Evolutionary conservation across 1,284 basidiomycete species (phyloP).

Genomic region (Rhodofomes roseus): DNA sequence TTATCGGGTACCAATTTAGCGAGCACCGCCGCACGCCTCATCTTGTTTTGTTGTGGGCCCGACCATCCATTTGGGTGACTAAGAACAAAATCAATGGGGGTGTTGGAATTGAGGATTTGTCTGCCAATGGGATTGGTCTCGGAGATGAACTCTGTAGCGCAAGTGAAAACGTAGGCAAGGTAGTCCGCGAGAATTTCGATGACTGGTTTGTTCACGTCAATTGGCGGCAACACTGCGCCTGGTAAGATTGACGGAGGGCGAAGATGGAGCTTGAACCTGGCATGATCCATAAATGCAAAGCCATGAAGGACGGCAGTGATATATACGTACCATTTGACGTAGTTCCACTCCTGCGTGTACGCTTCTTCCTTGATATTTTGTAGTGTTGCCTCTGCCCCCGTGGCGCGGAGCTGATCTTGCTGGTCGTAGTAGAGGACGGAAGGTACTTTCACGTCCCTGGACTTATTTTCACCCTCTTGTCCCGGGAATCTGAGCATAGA

Average conservation of each 20-base stretch:
- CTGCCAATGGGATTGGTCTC: conserved; percentile 43
- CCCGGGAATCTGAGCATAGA: conserved; percentile 34
- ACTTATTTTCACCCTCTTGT: conserved; percentile 31
- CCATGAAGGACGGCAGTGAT: too few species aligned
- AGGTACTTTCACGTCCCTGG: conserved; percentile 51
- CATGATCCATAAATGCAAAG: not conserved
- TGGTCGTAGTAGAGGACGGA: conserved; percentile 51
- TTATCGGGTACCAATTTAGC: conserved; percentile 30
- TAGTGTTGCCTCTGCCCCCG: conserved; percentile 49
- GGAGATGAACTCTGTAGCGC: conserved; percentile 42
- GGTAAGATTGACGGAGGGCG: conserved; percentile 31
- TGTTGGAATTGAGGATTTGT: conserved; percentile 31
- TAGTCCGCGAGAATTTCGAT: conserved; percentile 52
- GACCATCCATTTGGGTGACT: conserved; percentile 46
- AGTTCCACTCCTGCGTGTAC: conserved; percentile 43
- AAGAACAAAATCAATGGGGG: conserved; percentile 31
- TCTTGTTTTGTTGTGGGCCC: conserved; percentile 36
- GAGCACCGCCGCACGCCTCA: conserved; percentile 33
- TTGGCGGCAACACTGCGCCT: conserved; percentile 30
- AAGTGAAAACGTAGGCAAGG: conserved; percentile 43
- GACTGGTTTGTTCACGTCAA: conserved; percentile 44
- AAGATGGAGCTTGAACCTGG: conserved; percentile 58
- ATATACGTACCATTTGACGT: conserved; percentile 45
- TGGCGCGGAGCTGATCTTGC: conserved; percentile 40
- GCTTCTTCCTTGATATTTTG: conserved; percentile 38